Conservation (phyloP, 768 basidiomycete species). For the Suillus luteus region DNA sequence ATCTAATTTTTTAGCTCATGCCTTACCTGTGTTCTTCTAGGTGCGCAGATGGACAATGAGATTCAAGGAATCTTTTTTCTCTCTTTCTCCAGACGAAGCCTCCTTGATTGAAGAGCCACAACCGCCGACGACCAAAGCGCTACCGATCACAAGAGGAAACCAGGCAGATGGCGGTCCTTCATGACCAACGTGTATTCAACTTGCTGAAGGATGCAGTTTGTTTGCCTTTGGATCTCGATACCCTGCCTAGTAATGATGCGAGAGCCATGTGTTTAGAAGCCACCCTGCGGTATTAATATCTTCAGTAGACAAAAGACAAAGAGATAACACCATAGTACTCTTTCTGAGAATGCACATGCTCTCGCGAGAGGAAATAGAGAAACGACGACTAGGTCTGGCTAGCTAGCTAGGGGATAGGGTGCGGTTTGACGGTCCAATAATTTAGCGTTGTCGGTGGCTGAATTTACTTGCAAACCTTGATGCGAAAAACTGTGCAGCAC, state of each 20-base stretch:
- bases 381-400: not conserved
- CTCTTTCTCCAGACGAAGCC: constrained; percentile 58
- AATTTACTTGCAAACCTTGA: constrained; percentile 53
- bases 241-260: not conserved
- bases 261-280: not conserved
- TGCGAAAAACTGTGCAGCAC: constrained; percentile 72
- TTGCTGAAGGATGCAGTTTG: not conserved
- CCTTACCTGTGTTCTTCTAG: constrained; percentile 32
- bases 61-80: constrained; percentile 54
- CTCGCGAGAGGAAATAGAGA: not conserved
- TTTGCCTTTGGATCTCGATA: not conserved
- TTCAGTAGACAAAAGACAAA: not conserved
- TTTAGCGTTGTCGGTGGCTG: constrained; percentile 4
- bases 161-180: constrained; percentile 1
- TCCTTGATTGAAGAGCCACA: constrained; percentile 21
- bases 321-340: no score
- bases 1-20: not conserved
- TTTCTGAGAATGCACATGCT: not conserved
- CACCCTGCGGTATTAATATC: not conserved
- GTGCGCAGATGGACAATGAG: constrained; percentile 57
- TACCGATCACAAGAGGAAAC: not conserved
- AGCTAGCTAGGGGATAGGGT: not conserved
- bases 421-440: not conserved
- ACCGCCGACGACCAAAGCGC: not conserved
- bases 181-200: not conserved